Conservation (phyloP, 176 grass and related monocot species). For the Carex parvula region DNA sequence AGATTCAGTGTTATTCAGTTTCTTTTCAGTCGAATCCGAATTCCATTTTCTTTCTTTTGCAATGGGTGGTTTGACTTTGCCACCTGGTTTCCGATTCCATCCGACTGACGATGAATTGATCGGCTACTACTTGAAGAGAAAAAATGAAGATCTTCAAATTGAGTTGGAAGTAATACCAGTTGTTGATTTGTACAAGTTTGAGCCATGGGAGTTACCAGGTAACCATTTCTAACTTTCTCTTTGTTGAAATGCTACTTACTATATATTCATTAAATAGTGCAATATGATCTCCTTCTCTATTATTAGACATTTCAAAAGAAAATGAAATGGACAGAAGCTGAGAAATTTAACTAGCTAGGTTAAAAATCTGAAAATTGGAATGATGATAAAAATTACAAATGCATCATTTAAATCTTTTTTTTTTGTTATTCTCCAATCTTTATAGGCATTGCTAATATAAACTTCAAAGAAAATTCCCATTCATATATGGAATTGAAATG, state of each 20-base stretch:
- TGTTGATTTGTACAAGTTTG: constrained; percentile 85
- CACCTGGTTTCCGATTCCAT: constrained; percentile 95
- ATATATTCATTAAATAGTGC: no score
- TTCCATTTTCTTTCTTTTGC: constrained; percentile 2
- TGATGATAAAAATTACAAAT: neutral
- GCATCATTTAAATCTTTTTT: neutral
- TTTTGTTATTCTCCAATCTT: neutral
- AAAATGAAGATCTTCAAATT: constrained; percentile 73
- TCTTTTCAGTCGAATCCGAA: neutral
- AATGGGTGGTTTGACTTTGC: constrained; percentile 53
- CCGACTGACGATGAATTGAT: constrained; percentile 89
- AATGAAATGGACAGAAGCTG: neutral
- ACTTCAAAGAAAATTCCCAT: neutral
- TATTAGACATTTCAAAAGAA: neutral
- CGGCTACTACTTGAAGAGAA: constrained; percentile 95
- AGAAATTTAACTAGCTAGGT: neutral
- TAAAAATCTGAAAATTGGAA: neutral
- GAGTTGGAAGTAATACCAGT: constrained; percentile 94
- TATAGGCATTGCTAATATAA: neutral
- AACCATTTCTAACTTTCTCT: neutral
- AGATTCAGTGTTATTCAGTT: neutral
- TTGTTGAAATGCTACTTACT: constrained; percentile 14
- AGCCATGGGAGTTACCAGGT: constrained; percentile 99
- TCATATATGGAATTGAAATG: neutral
- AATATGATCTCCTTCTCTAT: neutral